Base-by-base conservation (phyloP, 129 eudicot species). In the Pseudognaphalium luteoalbum region DNA sequence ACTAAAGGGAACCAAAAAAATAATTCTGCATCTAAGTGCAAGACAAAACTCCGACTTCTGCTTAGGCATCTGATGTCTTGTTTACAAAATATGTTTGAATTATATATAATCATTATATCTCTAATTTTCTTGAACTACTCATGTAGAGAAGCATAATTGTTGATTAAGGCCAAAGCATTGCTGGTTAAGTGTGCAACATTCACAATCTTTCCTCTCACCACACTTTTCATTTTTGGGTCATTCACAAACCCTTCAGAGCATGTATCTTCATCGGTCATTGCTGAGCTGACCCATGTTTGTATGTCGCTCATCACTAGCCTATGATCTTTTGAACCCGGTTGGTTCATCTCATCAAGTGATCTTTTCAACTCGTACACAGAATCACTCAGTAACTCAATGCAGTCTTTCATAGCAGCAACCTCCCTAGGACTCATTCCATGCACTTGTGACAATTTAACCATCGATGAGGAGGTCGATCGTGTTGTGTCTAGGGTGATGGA, bases 281-380 rank as follows among this genome's bases (percentile, higher is more conserved):
- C 89, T 8, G 88, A 88, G 54, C 95, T 86, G 16, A 89, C 87
- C 91, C 95, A 89, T 7, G 95, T 86, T 63, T 86, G 86, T 37
- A 83, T 29, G 68, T 87, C 85, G 20, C 68, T 85, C 66, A 82
- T 77, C 72, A 80, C 68, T 6, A 77, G 22, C 33, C 60, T 2
- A 0, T 50, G 41, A 58, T 82, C 70, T 75, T 71, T 68, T 3
- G 79, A 68, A 66, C 80, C 75, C 0, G 79, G 84, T 7, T 33
- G 33, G 67, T 7, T 75, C 92, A 87, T 82, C 66, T 86, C 87
- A 14, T 47, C 84, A 12, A 77, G 33, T 9, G 90, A 86, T 16
- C 32, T 33, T 58, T 73, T 63, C 54, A 86, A 58, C 63, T 80
- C 72, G 50, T 74, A 64, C 68, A 86, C 83, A 1, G 82, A 60